Evolutionary conservation across 2,329 filamentous ascomycete genomes (phyloP).

Genomic region (Endothia cerciana): DNA sequence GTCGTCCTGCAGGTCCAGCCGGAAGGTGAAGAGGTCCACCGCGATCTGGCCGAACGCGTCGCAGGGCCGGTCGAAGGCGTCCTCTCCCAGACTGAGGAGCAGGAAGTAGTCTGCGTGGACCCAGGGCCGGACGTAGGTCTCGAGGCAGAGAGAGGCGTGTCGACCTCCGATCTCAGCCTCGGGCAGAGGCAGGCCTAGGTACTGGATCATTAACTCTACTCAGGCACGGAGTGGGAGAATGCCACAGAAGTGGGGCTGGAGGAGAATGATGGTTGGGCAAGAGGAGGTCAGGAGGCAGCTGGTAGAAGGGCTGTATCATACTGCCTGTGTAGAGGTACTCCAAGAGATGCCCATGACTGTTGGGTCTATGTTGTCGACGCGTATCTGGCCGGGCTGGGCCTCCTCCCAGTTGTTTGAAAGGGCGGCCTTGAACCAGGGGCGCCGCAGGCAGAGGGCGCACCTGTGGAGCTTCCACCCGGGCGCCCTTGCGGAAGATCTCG

Average conservation of each 20-base stretch:
- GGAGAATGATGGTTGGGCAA: background rate
- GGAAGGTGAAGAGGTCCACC: background rate
- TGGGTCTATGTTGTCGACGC: background rate
- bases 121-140: background rate
- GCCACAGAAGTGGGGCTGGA: background rate
- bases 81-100: background rate
- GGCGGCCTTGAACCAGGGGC: slow-evolving; percentile 8
- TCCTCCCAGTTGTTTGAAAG: slow-evolving; percentile 6
- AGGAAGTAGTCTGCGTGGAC: slow-evolving; percentile 10
- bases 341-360: slow-evolving; percentile 2
- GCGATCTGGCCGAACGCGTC: background rate
- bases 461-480: background rate
- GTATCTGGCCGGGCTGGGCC: background rate
- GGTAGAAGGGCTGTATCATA: background rate
- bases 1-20: too few species aligned
- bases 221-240: too few species aligned
- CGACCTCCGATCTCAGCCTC: background rate
- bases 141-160: background rate
- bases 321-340: slow-evolving; percentile 5
- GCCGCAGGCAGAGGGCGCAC: background rate
- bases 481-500: slow-evolving; percentile 6
- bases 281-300: background rate
- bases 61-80: background rate
- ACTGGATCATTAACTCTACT: too few species aligned
- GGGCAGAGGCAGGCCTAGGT: background rate